These are phyloP conservation scores for Stenogyne calaminthoides DNA, from an alignment of 305 asterid species.

Conservation along the genomic window DNA sequence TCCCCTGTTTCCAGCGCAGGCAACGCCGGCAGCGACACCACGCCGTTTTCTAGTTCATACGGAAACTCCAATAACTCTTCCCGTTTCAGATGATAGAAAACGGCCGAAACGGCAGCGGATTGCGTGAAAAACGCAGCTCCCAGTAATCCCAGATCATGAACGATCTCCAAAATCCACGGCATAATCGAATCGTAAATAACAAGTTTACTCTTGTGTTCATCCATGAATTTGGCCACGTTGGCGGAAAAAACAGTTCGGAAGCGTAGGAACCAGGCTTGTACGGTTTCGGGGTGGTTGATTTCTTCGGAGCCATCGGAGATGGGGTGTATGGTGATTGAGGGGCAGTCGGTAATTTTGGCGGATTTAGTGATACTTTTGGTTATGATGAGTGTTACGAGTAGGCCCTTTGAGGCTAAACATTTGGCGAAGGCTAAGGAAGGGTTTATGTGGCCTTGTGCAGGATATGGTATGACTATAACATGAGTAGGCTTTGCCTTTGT, in stretches of 20 bases:
- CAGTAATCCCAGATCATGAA: too few species aligned
- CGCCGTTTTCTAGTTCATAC: too few species aligned
- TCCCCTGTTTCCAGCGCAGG: too few species aligned
- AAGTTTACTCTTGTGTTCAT: not conserved
- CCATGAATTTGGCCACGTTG: constrained; percentile 22
- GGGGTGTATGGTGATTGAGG: constrained; percentile 13
- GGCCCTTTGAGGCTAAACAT: constrained; percentile 29
- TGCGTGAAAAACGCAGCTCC: too few species aligned
- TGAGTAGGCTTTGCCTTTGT: not conserved
- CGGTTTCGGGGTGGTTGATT: not conserved
- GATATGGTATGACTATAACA: constrained; percentile 31
- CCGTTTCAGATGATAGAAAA: too few species aligned
- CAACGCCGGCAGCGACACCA: too few species aligned
- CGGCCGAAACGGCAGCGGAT: too few species aligned
- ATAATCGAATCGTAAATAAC: constrained; percentile 36
- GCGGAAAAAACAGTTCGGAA: not conserved
- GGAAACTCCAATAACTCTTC: too few species aligned
- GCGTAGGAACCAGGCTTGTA: constrained; percentile 18
- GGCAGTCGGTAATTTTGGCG: not conserved
- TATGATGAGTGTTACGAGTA: constrained; percentile 13
- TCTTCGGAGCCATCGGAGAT: constrained; percentile 40
- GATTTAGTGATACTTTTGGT: not conserved
- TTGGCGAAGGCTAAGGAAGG: constrained; percentile 34
- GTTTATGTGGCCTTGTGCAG: constrained; percentile 42
- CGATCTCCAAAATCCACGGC: constrained; percentile 44